These are phyloP conservation scores for Obba rivulosa DNA, from an alignment of 768 basidiomycete genomes.

Conservation along the genomic window DNA sequence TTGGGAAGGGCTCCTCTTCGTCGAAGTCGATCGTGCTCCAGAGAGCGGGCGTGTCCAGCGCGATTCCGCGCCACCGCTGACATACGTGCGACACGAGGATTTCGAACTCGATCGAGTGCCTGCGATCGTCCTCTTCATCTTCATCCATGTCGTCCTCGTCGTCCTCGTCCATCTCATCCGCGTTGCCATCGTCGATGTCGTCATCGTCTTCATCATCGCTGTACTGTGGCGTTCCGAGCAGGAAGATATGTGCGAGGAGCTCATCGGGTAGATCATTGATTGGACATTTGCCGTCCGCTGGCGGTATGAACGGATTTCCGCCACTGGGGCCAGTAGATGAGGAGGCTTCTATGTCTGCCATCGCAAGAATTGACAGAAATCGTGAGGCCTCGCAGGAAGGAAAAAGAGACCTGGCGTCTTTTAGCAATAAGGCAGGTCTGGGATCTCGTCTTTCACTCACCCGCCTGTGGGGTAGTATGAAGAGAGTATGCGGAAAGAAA, in stretches of 20 bases:
- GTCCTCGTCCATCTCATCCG: slow-evolving; percentile 14
- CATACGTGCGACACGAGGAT: slow-evolving; percentile 60
- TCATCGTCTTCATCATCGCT: slow-evolving; percentile 9
- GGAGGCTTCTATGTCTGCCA: background rate
- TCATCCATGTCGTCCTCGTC: slow-evolving; percentile 3
- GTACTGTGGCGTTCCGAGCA: background rate
- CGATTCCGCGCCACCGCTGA: slow-evolving; percentile 47
- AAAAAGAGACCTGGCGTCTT: too few species aligned
- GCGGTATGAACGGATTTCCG: slow-evolving; percentile 11
- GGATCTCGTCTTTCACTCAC: too few species aligned
- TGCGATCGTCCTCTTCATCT: slow-evolving; percentile 8
- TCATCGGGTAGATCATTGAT: slow-evolving; percentile 53
- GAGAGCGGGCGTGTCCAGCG: slow-evolving; percentile 47
- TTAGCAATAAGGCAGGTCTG: too few species aligned
- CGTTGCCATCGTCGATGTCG: slow-evolving; percentile 18
- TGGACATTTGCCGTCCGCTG: slow-evolving; percentile 17
- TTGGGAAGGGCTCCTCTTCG: slow-evolving; percentile 37
- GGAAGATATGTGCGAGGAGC: slow-evolving; percentile 43
- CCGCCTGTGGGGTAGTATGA: too few species aligned
- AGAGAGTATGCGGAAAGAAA: too few species aligned
- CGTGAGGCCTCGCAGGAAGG: too few species aligned
- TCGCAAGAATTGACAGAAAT: too few species aligned
- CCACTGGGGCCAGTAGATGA: background rate
- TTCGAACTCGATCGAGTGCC: slow-evolving; percentile 35
- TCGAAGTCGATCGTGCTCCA: slow-evolving; percentile 46